Evolutionary conservation across 1,139 yeast genomes (phyloP).

Genomic region (Candida dubliniensis): DNA sequence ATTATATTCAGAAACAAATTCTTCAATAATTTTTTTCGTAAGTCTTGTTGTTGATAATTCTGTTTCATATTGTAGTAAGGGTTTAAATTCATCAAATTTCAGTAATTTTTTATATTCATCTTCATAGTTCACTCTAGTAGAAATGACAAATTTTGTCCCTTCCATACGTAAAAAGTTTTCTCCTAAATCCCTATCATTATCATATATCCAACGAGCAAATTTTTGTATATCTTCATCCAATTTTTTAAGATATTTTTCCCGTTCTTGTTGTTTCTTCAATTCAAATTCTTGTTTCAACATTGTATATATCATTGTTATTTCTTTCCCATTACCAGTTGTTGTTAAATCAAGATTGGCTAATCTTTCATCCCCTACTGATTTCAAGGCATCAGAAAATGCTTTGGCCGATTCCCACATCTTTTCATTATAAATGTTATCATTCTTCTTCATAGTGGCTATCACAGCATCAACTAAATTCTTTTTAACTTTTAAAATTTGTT

Average conservation of each 20-base stretch:
- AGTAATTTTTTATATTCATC: slow-evolving; percentile 4
- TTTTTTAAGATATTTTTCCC: slow-evolving; percentile 13
- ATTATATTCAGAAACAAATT: slow-evolving; percentile 5
- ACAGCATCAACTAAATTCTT: slow-evolving; percentile 59
- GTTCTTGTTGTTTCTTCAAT: slow-evolving; percentile 16
- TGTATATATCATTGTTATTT: slow-evolving; percentile 27
- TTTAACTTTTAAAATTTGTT: slow-evolving; percentile 54
- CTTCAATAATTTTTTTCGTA: slow-evolving; percentile 5
- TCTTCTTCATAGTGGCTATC: slow-evolving; percentile 34
- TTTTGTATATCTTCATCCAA: slow-evolving; percentile 12
- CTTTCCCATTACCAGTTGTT: slow-evolving; percentile 18
- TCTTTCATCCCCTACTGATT: slow-evolving; percentile 27
- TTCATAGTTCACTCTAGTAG: slow-evolving; percentile 1
- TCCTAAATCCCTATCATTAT: not conserved
- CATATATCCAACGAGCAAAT: slow-evolving; percentile 21
- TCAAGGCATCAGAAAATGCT: slow-evolving; percentile 21
- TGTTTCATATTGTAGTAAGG: slow-evolving; percentile 1
- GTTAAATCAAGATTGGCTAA: slow-evolving; percentile 22
- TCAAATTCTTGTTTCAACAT: slow-evolving; percentile 26
- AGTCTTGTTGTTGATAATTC: not conserved
- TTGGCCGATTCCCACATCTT: slow-evolving; percentile 18
- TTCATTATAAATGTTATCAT: slow-evolving; percentile 16
- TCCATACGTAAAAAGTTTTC: not conserved
- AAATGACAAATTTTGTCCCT: not conserved
- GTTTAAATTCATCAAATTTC: slow-evolving; percentile 1